Evolutionary conservation across 2,329 filamentous ascomycete species (phyloP), one percentile per base, ranked within the genome.

Genomic region (Stromatinia cepivora): DNA sequence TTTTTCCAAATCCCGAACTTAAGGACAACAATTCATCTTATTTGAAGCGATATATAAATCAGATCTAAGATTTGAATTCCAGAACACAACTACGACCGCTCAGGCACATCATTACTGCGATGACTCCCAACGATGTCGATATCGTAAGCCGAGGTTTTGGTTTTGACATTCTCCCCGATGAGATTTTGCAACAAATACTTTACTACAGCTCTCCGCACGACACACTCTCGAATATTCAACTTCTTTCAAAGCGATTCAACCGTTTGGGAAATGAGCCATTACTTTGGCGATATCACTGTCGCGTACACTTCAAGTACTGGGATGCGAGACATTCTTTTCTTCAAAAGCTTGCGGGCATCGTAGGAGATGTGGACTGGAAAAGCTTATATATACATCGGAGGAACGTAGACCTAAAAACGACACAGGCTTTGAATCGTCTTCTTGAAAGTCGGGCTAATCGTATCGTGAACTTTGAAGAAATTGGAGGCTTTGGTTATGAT

Each of bases 161-260:
- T 64, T 48, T 64, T 74, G 20, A 65, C 22, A 46, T 65, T 25
- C 76, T 79, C 53, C 94, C 94, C 53, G 91, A 94, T 79, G 95
- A 99, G 82, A 87, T 98, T 72, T 84, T 98, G 75, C 88, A 92
- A 77, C 86, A 89, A 66, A 91, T 98, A 73, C 84, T 97, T 73
- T 84, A 85, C 72, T 88, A 88, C 77, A 78, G 85, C 56, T 80
- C 83, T 76, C 90, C 85, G 73, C 82, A 83, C 69, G 84, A 89
- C 71, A 84, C 83, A 62, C 78, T 88, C 52, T 66, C 73, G 20
- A 79, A 76, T 69, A 75, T 89, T 50, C 83, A 86, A 71, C 78
- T 80, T 36, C 83, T 90, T 15, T 92, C 87, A 31, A 87, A 82
- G 73, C 87, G 88, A 70, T 85, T 94, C 74, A 82, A 87, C 74